Evolutionary conservation across 2,329 filamentous ascomycete genomes (phyloP).

Genomic region (Alternaria sp.): DNA sequence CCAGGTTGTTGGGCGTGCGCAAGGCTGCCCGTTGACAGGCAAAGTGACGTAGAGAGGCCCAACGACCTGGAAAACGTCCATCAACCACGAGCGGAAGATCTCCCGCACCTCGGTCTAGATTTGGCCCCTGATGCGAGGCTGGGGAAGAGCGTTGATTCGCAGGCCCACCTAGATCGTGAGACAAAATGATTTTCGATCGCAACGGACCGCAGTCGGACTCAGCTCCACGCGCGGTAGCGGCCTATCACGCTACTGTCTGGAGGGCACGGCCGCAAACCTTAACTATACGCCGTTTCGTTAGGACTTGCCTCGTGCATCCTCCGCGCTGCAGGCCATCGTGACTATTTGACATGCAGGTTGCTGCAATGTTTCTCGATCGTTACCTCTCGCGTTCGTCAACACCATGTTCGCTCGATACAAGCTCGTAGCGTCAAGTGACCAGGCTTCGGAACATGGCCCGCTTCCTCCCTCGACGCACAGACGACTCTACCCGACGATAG

Average conservation of each 20-base stretch:
- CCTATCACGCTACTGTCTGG: not conserved
- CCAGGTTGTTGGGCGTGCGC: not conserved
- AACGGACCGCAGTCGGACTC: not conserved
- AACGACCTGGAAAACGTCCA: not conserved
- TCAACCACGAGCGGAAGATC: not conserved
- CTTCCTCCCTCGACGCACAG: not conserved
- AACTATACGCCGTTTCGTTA: constrained; percentile 7
- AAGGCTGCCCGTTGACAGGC: not conserved
- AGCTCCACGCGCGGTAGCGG: not conserved
- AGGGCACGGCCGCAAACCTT: not conserved
- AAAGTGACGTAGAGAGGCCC: not conserved
- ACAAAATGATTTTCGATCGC: not conserved
- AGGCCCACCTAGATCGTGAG: not conserved
- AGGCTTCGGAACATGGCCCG: not conserved
- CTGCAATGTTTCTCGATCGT: not conserved
- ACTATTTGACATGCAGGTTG: constrained; percentile 7
- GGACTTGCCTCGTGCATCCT: constrained; percentile 6
- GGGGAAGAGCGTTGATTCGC: constrained; percentile 1
- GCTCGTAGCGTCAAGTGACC: constrained; percentile 1
- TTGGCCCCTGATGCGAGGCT: not conserved
- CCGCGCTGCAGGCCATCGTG: not conserved
- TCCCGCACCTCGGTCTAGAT: not conserved
- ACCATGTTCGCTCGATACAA: constrained; percentile 11
- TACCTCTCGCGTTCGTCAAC: not conserved
- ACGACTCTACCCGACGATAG: constrained; percentile 4